These are phyloP conservation scores for Aspergillus brasiliensis DNA, from an alignment of 2,329 filamentous ascomycete genomes.

Conservation along the genomic window DNA sequence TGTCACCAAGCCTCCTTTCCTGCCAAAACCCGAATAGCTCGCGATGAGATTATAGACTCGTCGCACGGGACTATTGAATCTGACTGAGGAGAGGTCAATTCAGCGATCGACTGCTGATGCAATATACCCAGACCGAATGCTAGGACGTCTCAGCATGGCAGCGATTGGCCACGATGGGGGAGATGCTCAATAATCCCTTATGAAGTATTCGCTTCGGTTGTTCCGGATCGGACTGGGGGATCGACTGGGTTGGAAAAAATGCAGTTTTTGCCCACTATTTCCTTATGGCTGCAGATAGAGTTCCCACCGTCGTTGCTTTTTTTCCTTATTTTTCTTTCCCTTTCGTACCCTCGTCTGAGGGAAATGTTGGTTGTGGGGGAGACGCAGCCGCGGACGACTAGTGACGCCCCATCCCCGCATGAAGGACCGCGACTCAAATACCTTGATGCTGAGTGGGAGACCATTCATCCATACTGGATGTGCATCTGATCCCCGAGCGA, in stretches of 20 bases:
- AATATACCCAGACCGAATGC: not conserved
- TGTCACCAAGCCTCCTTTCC: not conserved
- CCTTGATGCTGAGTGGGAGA: not conserved
- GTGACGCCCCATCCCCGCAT: conserved; percentile 18
- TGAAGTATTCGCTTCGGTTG: conserved; percentile 1
- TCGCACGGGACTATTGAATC: not conserved
- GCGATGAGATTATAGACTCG: conserved; percentile 8
- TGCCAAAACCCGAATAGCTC: conserved; percentile 13
- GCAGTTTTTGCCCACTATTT: not conserved
- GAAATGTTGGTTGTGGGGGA: conserved; percentile 10
- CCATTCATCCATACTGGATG: not conserved
- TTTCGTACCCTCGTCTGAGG: not conserved
- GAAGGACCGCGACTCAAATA: conserved; percentile 3
- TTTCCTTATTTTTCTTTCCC: conserved; percentile 11
- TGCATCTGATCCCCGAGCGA: not conserved
- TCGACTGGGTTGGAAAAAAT: not conserved
- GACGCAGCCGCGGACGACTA: conserved; percentile 14
- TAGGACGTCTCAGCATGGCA: not conserved
- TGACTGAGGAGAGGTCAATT: not conserved
- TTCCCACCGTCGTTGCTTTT: conserved; percentile 3
- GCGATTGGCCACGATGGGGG: not conserved
- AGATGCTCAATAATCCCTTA: not conserved
- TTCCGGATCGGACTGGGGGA: conserved; percentile 4
- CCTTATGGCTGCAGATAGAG: conserved; percentile 1
- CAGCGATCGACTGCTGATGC: not conserved